These are phyloP conservation scores for Pseudocercospora musae DNA, from an alignment of 2,329 filamentous ascomycete species.

Conservation along the genomic window DNA sequence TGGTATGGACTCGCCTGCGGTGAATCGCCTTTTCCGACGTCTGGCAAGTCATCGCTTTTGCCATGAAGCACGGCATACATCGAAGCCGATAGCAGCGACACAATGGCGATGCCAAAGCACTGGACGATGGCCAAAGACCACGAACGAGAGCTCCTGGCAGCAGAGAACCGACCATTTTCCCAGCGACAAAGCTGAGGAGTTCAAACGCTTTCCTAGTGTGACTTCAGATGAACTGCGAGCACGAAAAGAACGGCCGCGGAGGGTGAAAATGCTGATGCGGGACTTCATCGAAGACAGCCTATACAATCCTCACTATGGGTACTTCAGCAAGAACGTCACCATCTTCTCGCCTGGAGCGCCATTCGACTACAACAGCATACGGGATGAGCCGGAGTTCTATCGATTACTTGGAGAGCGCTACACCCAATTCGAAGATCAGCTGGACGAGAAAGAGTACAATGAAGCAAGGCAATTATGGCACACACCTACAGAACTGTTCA, in stretches of 20 bases:
- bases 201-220: constrained; percentile 76
- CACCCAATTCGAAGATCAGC: constrained; percentile 80
- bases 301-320: constrained; percentile 34
- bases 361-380: constrained; percentile 78
- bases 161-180: constrained; percentile 74
- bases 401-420: constrained; percentile 73
- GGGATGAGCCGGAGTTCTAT: constrained; percentile 84
- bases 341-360: constrained; percentile 87
- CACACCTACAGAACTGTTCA: constrained; percentile 94
- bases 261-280: constrained; percentile 94
- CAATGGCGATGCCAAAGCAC: constrained; percentile 18
- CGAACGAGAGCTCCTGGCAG: constrained; percentile 75
- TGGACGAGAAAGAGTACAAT: constrained; percentile 70
- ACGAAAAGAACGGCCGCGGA: constrained; percentile 71
- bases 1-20: constrained; percentile 75
- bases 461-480: constrained; percentile 93
- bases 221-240: constrained; percentile 74
- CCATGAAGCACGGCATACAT: constrained; percentile 50
- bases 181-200: constrained; percentile 74
- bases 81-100: constrained; percentile 42
- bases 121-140: constrained; percentile 35
- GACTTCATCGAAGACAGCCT: constrained; percentile 89
- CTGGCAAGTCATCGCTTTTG: constrained; percentile 68
- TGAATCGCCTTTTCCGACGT: constrained; percentile 77
- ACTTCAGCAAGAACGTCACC: constrained; percentile 36